Evolutionary conservation across 345 rosid species (phyloP).

Genomic region (Hibiscus tridactylites): DNA sequence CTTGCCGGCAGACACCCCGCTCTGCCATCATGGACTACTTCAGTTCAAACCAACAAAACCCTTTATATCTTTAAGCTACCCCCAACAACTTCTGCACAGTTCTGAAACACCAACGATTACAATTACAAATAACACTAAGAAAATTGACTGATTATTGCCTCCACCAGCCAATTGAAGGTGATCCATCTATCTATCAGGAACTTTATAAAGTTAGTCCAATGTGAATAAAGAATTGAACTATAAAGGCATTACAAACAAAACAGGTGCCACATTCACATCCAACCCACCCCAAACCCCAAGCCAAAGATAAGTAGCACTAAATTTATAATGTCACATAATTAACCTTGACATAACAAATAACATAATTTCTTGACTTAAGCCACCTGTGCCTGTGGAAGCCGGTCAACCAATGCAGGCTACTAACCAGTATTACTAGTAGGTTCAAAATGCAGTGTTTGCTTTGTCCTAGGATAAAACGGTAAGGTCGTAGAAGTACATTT

Average conservation of each 20-base stretch:
- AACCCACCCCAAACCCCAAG: not conserved
- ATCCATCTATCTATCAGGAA: not conserved
- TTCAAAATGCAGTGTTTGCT: not conserved
- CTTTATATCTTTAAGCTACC: slow-evolving; percentile 28
- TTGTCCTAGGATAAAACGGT: not conserved
- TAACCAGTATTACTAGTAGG: not conserved
- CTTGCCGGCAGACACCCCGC: slow-evolving; percentile 30
- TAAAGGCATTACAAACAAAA: not conserved
- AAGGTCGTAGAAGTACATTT: too few species aligned
- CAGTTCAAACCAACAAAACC: slow-evolving; percentile 33
- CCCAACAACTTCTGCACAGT: slow-evolving; percentile 6
- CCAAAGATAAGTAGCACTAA: not conserved
- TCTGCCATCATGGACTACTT: slow-evolving; percentile 33
- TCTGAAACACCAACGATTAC: slow-evolving; percentile 13
- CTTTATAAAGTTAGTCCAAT: not conserved
- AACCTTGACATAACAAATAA: not conserved
- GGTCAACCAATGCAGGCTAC: not conserved
- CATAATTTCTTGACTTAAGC: not conserved
- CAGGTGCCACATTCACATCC: not conserved
- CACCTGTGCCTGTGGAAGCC: not conserved
- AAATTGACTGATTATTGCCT: not conserved
- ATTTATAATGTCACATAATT: not conserved
- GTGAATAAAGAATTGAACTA: not conserved
- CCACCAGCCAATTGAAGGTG: not conserved
- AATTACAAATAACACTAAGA: slow-evolving; percentile 3